Conservation (phyloP, 208 protist species). For the Wallacemonas sp. region DNA sequence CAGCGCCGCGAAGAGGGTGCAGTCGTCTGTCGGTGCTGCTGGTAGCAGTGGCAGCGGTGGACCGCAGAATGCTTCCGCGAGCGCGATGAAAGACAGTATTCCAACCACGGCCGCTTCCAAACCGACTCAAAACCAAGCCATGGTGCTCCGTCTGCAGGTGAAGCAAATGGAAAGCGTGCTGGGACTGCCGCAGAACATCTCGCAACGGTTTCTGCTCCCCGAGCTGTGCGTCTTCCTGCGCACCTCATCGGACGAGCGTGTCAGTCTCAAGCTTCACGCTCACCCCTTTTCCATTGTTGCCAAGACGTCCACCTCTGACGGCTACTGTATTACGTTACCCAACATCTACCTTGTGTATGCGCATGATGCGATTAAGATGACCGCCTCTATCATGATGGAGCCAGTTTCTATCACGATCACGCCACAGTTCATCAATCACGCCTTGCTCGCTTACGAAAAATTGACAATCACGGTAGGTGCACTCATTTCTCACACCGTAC, state of each 20-base stretch:
- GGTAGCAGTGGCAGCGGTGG: no score
- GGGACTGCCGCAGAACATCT: slow-evolving; percentile 58
- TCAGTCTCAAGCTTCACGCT: slow-evolving; percentile 64
- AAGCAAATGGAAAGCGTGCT: slow-evolving; percentile 48
- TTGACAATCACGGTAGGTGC: slow-evolving; percentile 40
- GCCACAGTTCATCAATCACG: slow-evolving; percentile 80
- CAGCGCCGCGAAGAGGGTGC: slow-evolving; percentile 20
- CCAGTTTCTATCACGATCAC: slow-evolving; percentile 75
- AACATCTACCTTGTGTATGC: slow-evolving; percentile 71
- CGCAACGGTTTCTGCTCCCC: slow-evolving; percentile 56
- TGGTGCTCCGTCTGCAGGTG: slow-evolving; percentile 55
- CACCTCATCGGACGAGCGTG: slow-evolving; percentile 58
- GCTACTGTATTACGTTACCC: slow-evolving; percentile 63
- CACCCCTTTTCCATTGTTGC: slow-evolving; percentile 72
- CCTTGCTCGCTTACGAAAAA: slow-evolving; percentile 63
- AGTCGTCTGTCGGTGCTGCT: not conserved
- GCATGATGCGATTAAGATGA: slow-evolving; percentile 60
- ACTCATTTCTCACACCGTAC: slow-evolving; percentile 24
- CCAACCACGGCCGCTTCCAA: no score
- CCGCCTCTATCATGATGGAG: slow-evolving; percentile 59
- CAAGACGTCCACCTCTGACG: slow-evolving; percentile 27
- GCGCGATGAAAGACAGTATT: no score
- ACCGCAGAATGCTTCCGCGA: no score
- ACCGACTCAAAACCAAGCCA: slow-evolving; percentile 18
- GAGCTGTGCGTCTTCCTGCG: slow-evolving; percentile 60